Percentiles rank a stretch among this genome's conserved stretches.
Evolutionary conservation across 2,329 filamentous ascomycete genomes (phyloP).

Genomic region (Neofusicoccum cordaticola): DNA sequence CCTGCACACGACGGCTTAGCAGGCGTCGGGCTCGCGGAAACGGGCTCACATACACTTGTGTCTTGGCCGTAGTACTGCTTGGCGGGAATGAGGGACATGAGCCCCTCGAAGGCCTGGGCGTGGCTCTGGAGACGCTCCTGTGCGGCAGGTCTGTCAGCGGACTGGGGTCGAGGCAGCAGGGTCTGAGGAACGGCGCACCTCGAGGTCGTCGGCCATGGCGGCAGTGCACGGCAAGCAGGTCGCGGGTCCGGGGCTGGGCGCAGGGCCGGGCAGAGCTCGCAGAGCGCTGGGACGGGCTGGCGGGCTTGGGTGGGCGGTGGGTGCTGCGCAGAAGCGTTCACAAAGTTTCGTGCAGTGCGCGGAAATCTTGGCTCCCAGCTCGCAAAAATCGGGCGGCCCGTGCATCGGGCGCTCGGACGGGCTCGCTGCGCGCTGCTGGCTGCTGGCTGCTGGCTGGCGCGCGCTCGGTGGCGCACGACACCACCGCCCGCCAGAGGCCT

Average conservation of each 20-base stretch:
- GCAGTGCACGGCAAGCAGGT: background rate
- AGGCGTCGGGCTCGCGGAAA: background rate
- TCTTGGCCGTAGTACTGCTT: slow-evolving; percentile 90
- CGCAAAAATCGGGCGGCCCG: slow-evolving; percentile 6
- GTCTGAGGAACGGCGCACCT: slow-evolving; percentile 34
- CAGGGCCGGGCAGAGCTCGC: background rate
- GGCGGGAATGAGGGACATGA: slow-evolving; percentile 83
- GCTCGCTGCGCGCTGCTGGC: no score
- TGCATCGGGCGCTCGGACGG: background rate
- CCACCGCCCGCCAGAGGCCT: background rate
- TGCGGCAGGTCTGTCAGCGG: slow-evolving; percentile 27
- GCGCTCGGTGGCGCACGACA: background rate
- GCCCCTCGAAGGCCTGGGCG: slow-evolving; percentile 77
- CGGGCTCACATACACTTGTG: slow-evolving; percentile 63
- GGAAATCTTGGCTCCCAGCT: slow-evolving; percentile 8
- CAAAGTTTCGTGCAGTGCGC: slow-evolving; percentile 7
- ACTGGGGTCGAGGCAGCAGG: slow-evolving; percentile 20
- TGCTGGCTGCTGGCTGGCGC: background rate
- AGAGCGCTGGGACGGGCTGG: background rate
- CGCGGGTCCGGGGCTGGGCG: no score
- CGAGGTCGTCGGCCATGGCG: slow-evolving; percentile 40
- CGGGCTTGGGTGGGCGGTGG: background rate
- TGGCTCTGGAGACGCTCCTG: slow-evolving; percentile 55
- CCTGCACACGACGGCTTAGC: slow-evolving; percentile 49
- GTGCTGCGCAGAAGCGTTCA: background rate